Evolutionary conservation across 2,329 filamentous ascomycete species (phyloP), one percentile per base, ranked within the genome.

Genomic region (Tolypocladium pustulatum): DNA sequence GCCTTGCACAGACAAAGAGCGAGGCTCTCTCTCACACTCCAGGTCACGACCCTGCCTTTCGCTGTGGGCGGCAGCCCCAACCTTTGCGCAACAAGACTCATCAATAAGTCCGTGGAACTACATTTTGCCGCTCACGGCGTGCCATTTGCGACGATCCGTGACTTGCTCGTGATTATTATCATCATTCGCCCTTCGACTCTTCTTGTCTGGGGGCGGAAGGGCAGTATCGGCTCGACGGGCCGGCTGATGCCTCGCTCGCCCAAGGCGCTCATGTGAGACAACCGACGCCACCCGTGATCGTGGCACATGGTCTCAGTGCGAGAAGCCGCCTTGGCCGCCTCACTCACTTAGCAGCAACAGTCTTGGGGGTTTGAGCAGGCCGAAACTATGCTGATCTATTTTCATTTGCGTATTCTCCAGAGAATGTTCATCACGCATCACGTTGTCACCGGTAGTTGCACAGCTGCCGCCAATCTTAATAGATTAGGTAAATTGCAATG

Each of bases 251-350:
- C 4, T 34, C 20, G 30, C 49, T n/a, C 30, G 37, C 27, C 6
- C 38, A 30, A 2, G 32, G 40, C 27, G 43, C 56, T 57, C 56
- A 57, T 57, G 56, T 63, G 60, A 57, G 61, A 61, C 58, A 51
- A 25, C 57, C 56, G 30, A 27, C 58, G 58, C 57, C 60, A 61
- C 58, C 55, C 54, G 61, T 63, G 61, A 63, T 58, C 56, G 56
- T 46, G 59, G 61, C 61, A 62, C 61, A 62, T 61, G 61, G 56
- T 54, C 54, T 37, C 53, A 3, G 22, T 7, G 30, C 17, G 30
- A 10, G 15, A n/a, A 7, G 49, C 27, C 46, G 46, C 46, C 46
- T 51, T n/a, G 3, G 49, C 12, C 41, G 41, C 41, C 41, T 27
- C 20, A 4, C 49, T 34, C 30, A 27, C 27, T 17, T 13, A 4